Conservation (phyloP, 495 filamentous ascomycete species). For the Lasiosphaeris hirsuta region DNA sequence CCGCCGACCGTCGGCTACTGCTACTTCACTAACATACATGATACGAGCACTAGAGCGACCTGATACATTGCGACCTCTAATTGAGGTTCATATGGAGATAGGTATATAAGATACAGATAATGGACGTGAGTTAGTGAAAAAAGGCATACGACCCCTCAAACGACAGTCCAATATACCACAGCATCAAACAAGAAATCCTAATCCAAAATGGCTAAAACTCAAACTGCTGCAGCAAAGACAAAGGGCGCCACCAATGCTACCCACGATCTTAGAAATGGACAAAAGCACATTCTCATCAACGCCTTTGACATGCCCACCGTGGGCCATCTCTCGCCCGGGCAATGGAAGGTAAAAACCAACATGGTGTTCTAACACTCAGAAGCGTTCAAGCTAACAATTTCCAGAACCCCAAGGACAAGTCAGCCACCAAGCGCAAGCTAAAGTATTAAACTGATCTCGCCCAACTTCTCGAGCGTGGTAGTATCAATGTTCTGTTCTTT, state of each 20-base stretch:
- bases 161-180: not conserved
- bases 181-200: not conserved
- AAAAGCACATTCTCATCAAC: conserved; percentile 44
- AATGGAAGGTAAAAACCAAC: conserved; percentile 43
- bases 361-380: not conserved
- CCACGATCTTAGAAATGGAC: conserved; percentile 18
- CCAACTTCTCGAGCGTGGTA: conserved; percentile 55
- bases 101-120: not conserved
- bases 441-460: conserved; percentile 60
- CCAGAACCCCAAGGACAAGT: conserved; percentile 54
- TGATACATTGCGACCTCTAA: not conserved
- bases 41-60: not conserved
- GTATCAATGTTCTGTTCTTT: conserved; percentile 58
- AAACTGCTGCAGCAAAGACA: not conserved
- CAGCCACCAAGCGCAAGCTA: conserved; percentile 52
- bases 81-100: no score
- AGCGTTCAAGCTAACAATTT: conserved; percentile 11
- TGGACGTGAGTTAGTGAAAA: no score
- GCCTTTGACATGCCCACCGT: conserved; percentile 47
- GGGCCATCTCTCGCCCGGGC: conserved; percentile 42
- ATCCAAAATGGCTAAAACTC: not conserved
- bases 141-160: no score
- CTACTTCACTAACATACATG: not conserved
- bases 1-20: conserved; percentile 3
- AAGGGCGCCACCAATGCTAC: not conserved